phyloP scores from a whole-genome alignment of 2,329 filamentous ascomycete species.

The Cladosporium sphaerospermum region DNA sequence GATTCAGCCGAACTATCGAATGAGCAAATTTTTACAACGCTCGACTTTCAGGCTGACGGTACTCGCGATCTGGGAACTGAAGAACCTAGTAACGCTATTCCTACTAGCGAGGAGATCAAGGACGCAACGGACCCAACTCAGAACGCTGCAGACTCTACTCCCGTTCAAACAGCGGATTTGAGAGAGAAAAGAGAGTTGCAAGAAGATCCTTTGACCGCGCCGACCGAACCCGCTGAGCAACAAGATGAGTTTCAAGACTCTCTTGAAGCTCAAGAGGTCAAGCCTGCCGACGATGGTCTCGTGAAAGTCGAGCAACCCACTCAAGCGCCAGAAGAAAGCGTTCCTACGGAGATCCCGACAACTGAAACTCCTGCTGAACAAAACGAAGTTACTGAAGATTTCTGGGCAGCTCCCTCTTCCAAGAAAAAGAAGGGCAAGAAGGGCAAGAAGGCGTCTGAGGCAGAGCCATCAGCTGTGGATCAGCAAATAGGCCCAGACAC shows the following conservation, averaged over 20 bases:
- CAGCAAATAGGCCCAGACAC: neutral
- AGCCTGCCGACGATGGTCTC: neutral
- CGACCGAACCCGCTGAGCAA: too few relatives aligned
- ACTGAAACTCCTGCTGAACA: neutral
- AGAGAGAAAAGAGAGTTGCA: too few relatives aligned
- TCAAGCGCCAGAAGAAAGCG: neutral
- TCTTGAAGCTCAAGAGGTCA: neutral
- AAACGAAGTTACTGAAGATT: slow-evolving; percentile 5
- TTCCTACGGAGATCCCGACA: neutral
- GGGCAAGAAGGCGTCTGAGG: slow-evolving; percentile 20
- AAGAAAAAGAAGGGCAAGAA: slow-evolving; percentile 27
- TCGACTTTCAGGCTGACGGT: too few relatives aligned
- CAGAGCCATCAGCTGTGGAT: neutral
- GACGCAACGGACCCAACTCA: neutral
- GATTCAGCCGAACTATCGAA: too few relatives aligned
- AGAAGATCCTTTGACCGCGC: too few relatives aligned
- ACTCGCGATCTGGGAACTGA: too few relatives aligned
- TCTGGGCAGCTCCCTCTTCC: neutral
- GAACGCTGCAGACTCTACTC: neutral
- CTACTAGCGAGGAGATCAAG: neutral
- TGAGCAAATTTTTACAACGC: too few relatives aligned
- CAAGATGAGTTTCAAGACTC: too few relatives aligned
- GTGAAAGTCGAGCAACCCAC: neutral
- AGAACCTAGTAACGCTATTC: too few relatives aligned
- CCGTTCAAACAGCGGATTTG: neutral